Conservation (phyloP, 2,329 filamentous ascomycete species). For the Talaromyces sp. region DNA sequence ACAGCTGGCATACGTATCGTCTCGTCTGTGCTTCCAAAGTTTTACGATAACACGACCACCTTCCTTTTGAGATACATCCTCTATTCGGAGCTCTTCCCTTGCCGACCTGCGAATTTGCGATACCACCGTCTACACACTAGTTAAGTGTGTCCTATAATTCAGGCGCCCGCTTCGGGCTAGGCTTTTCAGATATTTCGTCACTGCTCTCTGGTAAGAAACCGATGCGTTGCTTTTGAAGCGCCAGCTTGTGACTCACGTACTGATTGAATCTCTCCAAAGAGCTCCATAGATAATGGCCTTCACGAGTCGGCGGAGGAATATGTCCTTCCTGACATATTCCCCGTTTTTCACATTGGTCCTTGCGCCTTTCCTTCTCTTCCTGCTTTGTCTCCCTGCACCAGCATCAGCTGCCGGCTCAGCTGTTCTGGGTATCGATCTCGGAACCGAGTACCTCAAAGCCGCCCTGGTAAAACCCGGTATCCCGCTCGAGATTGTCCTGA, state of each 20-base stretch:
- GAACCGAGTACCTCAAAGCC: slow-evolving; percentile 96
- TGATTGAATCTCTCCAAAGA: background rate
- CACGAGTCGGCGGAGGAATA: slow-evolving; percentile 22
- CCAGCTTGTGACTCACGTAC: background rate
- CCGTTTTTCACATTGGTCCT: slow-evolving; percentile 40
- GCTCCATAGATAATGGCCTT: slow-evolving; percentile 21
- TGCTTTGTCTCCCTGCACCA: slow-evolving; percentile 50
- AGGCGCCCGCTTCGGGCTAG: background rate
- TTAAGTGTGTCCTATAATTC: background rate
- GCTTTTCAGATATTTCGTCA: background rate
- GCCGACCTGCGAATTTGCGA: background rate
- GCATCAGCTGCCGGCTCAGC: slow-evolving; percentile 63
- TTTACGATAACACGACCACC: background rate
- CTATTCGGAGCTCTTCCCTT: background rate
- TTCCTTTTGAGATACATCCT: background rate
- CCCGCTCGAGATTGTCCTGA: slow-evolving; percentile 94
- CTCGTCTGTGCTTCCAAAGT: background rate
- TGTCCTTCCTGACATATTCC: slow-evolving; percentile 16
- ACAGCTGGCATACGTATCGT: background rate
- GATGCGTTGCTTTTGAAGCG: background rate
- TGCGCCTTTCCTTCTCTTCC: slow-evolving; percentile 48
- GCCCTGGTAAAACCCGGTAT: slow-evolving; percentile 93
- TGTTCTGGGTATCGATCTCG: slow-evolving; percentile 87
- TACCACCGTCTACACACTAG: background rate
- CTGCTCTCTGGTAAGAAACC: background rate